These are phyloP conservation scores for Viridothelium virens DNA, from an alignment of 495 filamentous ascomycete species.

Conservation along the genomic window DNA sequence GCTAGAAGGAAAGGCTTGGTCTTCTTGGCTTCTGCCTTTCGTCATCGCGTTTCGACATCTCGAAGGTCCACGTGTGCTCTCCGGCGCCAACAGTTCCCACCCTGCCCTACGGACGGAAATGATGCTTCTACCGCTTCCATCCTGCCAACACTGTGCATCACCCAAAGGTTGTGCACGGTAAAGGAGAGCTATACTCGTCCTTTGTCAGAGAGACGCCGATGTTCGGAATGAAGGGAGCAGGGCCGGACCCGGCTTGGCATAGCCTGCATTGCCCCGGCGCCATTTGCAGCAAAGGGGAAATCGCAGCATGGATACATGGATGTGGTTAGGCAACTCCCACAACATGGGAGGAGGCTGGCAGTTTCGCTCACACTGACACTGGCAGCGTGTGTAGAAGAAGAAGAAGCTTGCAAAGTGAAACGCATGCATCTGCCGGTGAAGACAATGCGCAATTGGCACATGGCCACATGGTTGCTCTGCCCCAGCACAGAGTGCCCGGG, in stretches of 20 bases:
- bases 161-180: not conserved
- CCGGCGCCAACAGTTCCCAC: conserved; percentile 8
- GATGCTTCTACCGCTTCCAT: no score
- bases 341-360: no score
- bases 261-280: no score
- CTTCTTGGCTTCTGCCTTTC: not conserved
- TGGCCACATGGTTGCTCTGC: conserved; percentile 9
- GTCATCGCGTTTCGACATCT: conserved; percentile 11
- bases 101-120: not conserved
- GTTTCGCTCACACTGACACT: no score
- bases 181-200: not conserved
- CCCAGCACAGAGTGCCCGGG: no score
- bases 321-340: not conserved
- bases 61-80: conserved; percentile 10
- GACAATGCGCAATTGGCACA: conserved; percentile 4
- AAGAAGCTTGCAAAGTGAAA: not conserved
- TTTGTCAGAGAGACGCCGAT: not conserved
- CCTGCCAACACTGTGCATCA: no score
- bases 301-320: not conserved
- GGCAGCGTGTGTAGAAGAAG: not conserved
- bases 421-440: conserved; percentile 3
- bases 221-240: conserved; percentile 2
- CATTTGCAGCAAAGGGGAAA: not conserved
- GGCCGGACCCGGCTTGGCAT: not conserved
- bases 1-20: not conserved